phyloP scores from a whole-genome alignment of 1,284 basidiomycete species.

The Cystobasidium sp. region DNA sequence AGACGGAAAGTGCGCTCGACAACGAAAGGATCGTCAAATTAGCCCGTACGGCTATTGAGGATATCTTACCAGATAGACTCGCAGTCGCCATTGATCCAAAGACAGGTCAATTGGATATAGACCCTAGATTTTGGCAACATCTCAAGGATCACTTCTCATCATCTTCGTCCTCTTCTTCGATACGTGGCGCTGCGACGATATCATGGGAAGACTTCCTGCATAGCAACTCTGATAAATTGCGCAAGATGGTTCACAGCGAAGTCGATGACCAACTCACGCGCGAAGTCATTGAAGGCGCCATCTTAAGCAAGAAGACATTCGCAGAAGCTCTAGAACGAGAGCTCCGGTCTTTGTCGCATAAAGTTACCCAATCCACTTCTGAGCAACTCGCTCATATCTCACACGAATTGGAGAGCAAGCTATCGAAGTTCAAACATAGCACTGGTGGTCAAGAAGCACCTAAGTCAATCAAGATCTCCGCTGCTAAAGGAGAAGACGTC shows the following conservation, averaged over 20 bases:
- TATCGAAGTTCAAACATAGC: neutral
- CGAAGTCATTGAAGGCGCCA: slow-evolving; percentile 46
- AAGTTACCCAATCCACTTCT: slow-evolving; percentile 52
- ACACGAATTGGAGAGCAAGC: slow-evolving; percentile 60
- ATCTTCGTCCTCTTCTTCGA: no score
- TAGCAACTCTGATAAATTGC: slow-evolving; percentile 57
- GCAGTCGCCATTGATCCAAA: slow-evolving; percentile 56
- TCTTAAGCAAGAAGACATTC: slow-evolving; percentile 53
- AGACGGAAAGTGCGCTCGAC: slow-evolving; percentile 57
- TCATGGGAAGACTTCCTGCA: slow-evolving; percentile 54
- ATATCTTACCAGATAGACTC: slow-evolving; percentile 58
- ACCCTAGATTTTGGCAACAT: slow-evolving; percentile 60
- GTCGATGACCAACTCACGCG: slow-evolving; percentile 49
- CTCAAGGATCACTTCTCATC: slow-evolving; percentile 59
- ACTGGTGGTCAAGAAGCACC: slow-evolving; percentile 56
- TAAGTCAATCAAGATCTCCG: slow-evolving; percentile 71
- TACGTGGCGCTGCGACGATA: no score
- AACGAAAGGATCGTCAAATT: slow-evolving; percentile 49
- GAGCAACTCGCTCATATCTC: slow-evolving; percentile 53
- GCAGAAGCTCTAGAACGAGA: slow-evolving; percentile 54
- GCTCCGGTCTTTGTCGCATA: slow-evolving; percentile 52
- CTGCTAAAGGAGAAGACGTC: slow-evolving; percentile 69
- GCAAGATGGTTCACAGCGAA: slow-evolving; percentile 55
- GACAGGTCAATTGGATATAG: slow-evolving; percentile 58
- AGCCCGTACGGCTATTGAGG: slow-evolving; percentile 55